phyloP scores from a whole-genome alignment of 2,329 filamentous ascomycete genomes.

The Lojkania enalia region DNA sequence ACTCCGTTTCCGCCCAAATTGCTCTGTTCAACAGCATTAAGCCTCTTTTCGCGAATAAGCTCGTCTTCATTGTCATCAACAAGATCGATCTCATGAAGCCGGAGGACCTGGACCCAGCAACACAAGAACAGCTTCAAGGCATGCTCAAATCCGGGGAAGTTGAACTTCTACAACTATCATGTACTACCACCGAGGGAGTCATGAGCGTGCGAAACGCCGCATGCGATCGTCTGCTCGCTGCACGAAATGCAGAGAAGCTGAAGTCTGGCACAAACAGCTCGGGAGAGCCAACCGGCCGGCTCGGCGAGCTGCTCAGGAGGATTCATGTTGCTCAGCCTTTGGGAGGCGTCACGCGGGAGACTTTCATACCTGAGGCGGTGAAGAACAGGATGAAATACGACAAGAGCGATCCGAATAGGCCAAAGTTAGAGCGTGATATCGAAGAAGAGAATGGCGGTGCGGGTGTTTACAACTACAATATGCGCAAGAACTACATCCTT shows the following conservation, averaged over 20 bases:
- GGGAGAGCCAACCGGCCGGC: constrained; percentile 74
- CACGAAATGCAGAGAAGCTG: constrained; percentile 92
- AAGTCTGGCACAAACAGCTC: constrained; percentile 81
- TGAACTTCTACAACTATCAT: constrained; percentile 89
- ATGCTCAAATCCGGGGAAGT: constrained; percentile 87
- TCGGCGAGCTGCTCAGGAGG: constrained; percentile 87
- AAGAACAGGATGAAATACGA: constrained; percentile 86
- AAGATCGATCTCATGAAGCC: constrained; percentile 93
- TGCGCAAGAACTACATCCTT: constrained; percentile 84
- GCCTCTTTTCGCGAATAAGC: constrained; percentile 94
- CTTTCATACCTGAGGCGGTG: constrained; percentile 84
- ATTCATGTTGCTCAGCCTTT: constrained; percentile 97
- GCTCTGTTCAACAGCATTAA: constrained; percentile 96
- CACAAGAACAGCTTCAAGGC: constrained; percentile 74
- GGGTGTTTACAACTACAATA: constrained; percentile 93
- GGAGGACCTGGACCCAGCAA: constrained; percentile 80
- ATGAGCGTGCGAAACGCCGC: constrained; percentile 94
- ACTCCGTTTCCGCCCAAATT: constrained; percentile 89
- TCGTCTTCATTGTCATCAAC: constrained; percentile 96
- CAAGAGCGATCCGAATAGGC: constrained; percentile 83
- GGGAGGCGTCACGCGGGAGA: constrained; percentile 75
- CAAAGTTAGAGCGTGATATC: constrained; percentile 78
- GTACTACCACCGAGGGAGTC: constrained; percentile 91
- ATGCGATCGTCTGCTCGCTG: constrained; percentile 89
- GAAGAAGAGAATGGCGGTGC: constrained; percentile 92